phyloP scores from a whole-genome alignment of 768 basidiomycete species.

The Hygrophorus pudorinus region DNA sequence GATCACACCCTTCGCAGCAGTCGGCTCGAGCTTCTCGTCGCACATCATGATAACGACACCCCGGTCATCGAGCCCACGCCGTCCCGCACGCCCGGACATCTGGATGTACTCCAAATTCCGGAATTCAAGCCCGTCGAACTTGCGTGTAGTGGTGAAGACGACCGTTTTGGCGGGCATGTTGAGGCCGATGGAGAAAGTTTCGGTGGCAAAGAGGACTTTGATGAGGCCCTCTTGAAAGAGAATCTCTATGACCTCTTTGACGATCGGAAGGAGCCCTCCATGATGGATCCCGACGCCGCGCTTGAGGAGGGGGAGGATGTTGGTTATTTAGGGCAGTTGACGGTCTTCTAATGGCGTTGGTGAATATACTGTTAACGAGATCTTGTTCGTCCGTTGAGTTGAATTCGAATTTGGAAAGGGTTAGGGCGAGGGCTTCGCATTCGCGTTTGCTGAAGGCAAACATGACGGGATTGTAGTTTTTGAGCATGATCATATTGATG shows the following conservation, averaged over 20 bases:
- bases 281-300: conserved; percentile 98
- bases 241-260: conserved; percentile 99
- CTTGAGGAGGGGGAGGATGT: conserved; percentile 84
- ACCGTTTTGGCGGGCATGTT: conserved; percentile 99
- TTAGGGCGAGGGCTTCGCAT: conserved; percentile 87
- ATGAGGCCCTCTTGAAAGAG: conserved; percentile 97
- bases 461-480: conserved; percentile 97
- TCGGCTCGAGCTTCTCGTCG: conserved; percentile 93
- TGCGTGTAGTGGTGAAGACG: conserved; percentile 90
- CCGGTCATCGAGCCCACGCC: conserved; percentile 94
- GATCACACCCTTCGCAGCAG: conserved; percentile 90
- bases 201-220: conserved; percentile 97
- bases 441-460: conserved; percentile 98
- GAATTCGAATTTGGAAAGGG: conserved; percentile 92
- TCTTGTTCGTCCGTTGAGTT: conserved; percentile 90
- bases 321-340: conserved; percentile 85
- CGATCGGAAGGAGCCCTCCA: conserved; percentile 90
- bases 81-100: conserved; percentile 97
- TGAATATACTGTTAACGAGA: conserved; percentile 79
- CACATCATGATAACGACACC: conserved; percentile 99
- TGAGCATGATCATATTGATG: conserved; percentile 95
- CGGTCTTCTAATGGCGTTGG: conserved; percentile 91
- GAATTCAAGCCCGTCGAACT: conserved; percentile 95
- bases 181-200: conserved; percentile 95
- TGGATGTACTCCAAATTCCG: conserved; percentile 97